Evolutionary conservation across 805 yeast species (phyloP).

Genomic region (Cyberlindnera suaveolens): DNA sequence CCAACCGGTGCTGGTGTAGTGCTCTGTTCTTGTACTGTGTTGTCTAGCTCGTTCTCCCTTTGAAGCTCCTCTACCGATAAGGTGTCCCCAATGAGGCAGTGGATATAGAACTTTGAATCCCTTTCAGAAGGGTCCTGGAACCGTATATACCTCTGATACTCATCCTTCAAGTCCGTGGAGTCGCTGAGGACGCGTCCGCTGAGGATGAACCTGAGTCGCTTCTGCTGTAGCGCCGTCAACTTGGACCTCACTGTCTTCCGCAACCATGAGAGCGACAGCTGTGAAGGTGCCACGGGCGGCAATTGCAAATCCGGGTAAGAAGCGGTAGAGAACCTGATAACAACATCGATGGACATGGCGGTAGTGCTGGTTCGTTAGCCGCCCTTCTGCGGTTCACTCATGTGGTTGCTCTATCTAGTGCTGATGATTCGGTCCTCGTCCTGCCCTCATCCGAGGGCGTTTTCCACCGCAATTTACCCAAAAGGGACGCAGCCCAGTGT

Average conservation of each 20-base stretch:
- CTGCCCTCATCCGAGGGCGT: neutral
- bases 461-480: neutral
- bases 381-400: neutral
- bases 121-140: slow-evolving; percentile 6
- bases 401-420: too few relatives aligned
- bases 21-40: slow-evolving; percentile 39
- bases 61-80: slow-evolving; percentile 48
- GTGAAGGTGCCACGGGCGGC: slow-evolving; percentile 27
- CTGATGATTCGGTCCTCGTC: too few relatives aligned
- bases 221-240: slow-evolving; percentile 24
- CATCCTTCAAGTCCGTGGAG: slow-evolving; percentile 46
- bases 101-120: slow-evolving; percentile 49
- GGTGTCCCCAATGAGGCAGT: slow-evolving; percentile 72
- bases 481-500: neutral
- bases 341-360: slow-evolving; percentile 12
- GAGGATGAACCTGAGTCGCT: slow-evolving; percentile 58
- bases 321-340: slow-evolving; percentile 42
- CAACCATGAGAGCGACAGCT: slow-evolving; percentile 33
- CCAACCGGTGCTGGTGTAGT: slow-evolving; percentile 73
- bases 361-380: neutral
- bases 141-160: slow-evolving; percentile 31
- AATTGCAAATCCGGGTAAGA: slow-evolving; percentile 34
- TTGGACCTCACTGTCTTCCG: slow-evolving; percentile 36
- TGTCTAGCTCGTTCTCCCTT: slow-evolving; percentile 55
- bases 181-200: slow-evolving; percentile 62